phyloP scores from a whole-genome alignment of 2,329 filamentous ascomycete species.

The Chaetomiaceae sp. region DNA sequence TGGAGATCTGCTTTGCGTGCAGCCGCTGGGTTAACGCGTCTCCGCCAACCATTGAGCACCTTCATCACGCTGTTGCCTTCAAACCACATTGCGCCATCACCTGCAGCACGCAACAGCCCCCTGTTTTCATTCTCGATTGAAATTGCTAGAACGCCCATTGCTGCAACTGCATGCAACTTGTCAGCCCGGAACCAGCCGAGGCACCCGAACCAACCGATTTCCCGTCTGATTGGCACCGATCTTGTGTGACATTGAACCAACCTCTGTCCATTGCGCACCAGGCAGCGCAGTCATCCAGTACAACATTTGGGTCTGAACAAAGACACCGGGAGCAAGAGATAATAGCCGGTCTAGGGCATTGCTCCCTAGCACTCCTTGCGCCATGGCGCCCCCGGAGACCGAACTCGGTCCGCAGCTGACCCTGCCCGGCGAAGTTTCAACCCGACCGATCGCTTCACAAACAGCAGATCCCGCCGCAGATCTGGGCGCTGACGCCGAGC shows the following conservation, averaged over 20 bases:
- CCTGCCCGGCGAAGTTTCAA: slow-evolving; percentile 1
- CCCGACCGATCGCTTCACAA: slow-evolving; percentile 1
- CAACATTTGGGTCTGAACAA: no score
- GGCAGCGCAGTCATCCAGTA: no score
- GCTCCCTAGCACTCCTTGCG: no score
- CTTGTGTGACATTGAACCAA: slow-evolving; percentile 2
- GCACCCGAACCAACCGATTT: background rate
- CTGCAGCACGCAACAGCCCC: slow-evolving; percentile 11
- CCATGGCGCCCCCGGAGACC: slow-evolving; percentile 1
- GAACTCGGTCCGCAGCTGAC: background rate
- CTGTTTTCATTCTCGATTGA: background rate
- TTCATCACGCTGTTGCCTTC: no score
- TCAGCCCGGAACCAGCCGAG: slow-evolving; percentile 4
- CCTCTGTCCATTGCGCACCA: no score
- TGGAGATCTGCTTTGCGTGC: background rate
- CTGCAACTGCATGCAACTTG: background rate
- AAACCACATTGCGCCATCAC: slow-evolving; percentile 7
- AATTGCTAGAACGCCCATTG: background rate
- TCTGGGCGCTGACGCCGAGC: background rate
- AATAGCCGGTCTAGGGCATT: no score
- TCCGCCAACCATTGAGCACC: background rate
- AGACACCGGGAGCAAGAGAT: no score
- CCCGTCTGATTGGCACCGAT: slow-evolving; percentile 1
- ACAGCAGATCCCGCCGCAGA: slow-evolving; percentile 6
- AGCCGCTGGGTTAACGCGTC: slow-evolving; percentile 11